phyloP scores from a whole-genome alignment of 2,329 filamentous ascomycete species.

The Pseudogymnoascus sp. region DNA sequence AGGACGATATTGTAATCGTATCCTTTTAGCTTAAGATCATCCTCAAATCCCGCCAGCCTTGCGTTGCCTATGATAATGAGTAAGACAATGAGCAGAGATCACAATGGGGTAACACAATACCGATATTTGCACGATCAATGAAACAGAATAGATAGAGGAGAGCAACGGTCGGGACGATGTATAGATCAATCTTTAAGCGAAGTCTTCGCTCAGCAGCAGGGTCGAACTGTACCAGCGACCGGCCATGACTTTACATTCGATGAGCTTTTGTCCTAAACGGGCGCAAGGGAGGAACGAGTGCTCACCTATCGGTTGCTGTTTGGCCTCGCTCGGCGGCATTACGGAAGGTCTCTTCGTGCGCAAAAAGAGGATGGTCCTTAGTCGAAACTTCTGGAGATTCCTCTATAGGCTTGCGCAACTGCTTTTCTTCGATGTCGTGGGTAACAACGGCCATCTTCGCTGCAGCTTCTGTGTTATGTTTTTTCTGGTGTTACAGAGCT shows the following conservation, averaged over 20 bases:
- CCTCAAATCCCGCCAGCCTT: constrained; percentile 54
- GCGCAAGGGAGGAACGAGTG: neutral
- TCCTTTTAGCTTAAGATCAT: constrained; percentile 48
- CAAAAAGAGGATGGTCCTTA: neutral
- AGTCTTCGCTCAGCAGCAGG: constrained; percentile 47
- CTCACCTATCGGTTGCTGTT: constrained; percentile 22
- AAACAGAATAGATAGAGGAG: constrained; percentile 65
- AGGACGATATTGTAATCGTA: constrained; percentile 64
- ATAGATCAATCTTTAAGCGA: constrained; percentile 56
- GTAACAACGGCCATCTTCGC: neutral
- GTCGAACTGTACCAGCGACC: constrained; percentile 46
- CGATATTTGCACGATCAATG: constrained; percentile 67
- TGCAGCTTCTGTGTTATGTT: neutral
- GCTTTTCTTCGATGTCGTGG: constrained; percentile 10
- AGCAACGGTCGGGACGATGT: constrained; percentile 56
- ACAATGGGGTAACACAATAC: constrained; percentile 29
- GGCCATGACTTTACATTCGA: constrained; percentile 35
- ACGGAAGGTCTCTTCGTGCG: constrained; percentile 19
- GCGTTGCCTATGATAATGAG: constrained; percentile 49
- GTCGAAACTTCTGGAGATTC: neutral
- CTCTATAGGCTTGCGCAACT: neutral
- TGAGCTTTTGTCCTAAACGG: neutral
- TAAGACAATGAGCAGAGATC: neutral
- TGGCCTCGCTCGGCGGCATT: constrained; percentile 22
- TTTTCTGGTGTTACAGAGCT: neutral